Percentiles rank a stretch among this genome's conserved stretches.
Conservation (phyloP, 2,329 filamentous ascomycete species). For the Nothomitra cinnamomea region DNA sequence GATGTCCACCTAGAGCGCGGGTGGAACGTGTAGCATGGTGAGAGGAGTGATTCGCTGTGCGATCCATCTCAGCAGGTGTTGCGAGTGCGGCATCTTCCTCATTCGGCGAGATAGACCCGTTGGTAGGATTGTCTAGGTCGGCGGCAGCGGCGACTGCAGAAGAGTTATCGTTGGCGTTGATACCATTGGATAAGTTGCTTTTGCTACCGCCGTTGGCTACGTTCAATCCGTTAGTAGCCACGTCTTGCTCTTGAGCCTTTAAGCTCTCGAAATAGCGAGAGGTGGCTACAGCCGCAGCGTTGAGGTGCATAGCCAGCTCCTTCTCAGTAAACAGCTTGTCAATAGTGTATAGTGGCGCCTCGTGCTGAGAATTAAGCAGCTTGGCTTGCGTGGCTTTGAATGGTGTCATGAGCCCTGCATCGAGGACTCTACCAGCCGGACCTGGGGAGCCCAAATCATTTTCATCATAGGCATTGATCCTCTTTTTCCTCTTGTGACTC, state of each 20-base stretch:
- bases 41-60: slow-evolving; percentile 38
- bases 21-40: slow-evolving; percentile 36
- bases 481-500: slow-evolving; percentile 37
- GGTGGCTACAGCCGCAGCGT: slow-evolving; percentile 41
- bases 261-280: slow-evolving; percentile 40
- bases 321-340: slow-evolving; percentile 51
- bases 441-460: slow-evolving; percentile 42
- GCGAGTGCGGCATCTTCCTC: slow-evolving; percentile 18
- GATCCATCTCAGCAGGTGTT: slow-evolving; percentile 39
- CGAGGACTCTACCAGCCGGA: slow-evolving; percentile 18
- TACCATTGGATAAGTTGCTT: slow-evolving; percentile 22
- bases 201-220: slow-evolving; percentile 18
- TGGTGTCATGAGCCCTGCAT: slow-evolving; percentile 27
- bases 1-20: slow-evolving; percentile 12
- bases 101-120: slow-evolving; percentile 7
- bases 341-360: slow-evolving; percentile 41
- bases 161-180: slow-evolving; percentile 15
- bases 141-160: slow-evolving; percentile 14
- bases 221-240: slow-evolving; percentile 11
- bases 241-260: slow-evolving; percentile 16
- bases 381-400: slow-evolving; percentile 36
- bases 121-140: slow-evolving; percentile 9
- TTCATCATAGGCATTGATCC: slow-evolving; percentile 31
- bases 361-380: slow-evolving; percentile 34
- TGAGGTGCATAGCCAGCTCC: slow-evolving; percentile 44